Evolutionary conservation across 371 early-diverging fungal species (phyloP).

Genomic region (Mucor circinelloides): DNA sequence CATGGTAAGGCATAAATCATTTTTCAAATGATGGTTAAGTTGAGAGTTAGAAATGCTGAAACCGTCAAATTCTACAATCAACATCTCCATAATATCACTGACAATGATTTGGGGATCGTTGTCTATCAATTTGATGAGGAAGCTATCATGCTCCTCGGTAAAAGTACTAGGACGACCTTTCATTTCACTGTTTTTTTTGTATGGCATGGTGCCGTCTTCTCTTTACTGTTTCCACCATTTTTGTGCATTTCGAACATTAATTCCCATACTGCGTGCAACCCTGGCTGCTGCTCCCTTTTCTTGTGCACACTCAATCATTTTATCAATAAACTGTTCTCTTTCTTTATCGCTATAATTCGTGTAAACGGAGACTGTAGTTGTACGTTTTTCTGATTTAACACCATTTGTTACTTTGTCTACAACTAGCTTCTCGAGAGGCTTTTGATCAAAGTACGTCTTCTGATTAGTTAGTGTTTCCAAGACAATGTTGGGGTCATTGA

Average conservation of each 20-base stretch:
- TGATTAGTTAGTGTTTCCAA: slow-evolving; percentile 9
- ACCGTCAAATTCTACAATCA: slow-evolving; percentile 4
- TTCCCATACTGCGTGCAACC: too few relatives aligned
- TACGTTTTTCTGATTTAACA: too few relatives aligned
- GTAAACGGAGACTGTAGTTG: too few relatives aligned
- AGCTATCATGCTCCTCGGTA: slow-evolving; percentile 4
- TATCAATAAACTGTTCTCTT: slow-evolving; percentile 16
- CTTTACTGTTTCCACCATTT: slow-evolving; percentile 16
- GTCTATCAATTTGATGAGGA: slow-evolving; percentile 6
- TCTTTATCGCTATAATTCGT: slow-evolving; percentile 5
- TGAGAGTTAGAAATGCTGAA: slow-evolving; percentile 11
- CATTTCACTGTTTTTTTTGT: slow-evolving; percentile 15
- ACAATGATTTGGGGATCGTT: slow-evolving; percentile 10
- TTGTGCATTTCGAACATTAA: slow-evolving; percentile 10
- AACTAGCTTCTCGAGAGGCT: too few relatives aligned
- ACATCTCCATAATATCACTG: slow-evolving; percentile 12
- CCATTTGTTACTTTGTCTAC: too few relatives aligned
- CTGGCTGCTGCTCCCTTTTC: slow-evolving; percentile 18
- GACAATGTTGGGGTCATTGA: slow-evolving; percentile 15
- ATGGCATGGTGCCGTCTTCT: slow-evolving; percentile 11
- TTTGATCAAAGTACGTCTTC: too few relatives aligned
- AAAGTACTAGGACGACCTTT: slow-evolving; percentile 12
- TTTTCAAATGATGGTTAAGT: slow-evolving; percentile 15
- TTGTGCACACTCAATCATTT: slow-evolving; percentile 12
- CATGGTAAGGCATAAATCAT: slow-evolving; percentile 5